phyloP scores from a whole-genome alignment of 257 asterid genomes.

The Ehretia macrophylla region DNA sequence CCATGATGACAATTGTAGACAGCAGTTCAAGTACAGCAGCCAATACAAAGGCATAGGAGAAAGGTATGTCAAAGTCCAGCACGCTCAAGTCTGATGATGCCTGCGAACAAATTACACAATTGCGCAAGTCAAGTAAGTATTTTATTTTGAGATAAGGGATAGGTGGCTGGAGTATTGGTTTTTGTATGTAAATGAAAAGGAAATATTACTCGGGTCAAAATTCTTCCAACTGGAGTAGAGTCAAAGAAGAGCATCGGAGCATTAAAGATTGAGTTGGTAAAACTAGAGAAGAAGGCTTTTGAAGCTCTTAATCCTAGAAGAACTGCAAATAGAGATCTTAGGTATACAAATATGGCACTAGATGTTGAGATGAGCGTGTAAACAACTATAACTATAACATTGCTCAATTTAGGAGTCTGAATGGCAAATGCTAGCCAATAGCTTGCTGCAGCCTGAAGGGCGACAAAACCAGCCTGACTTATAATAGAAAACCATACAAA shows the following conservation, averaged over 20 bases:
- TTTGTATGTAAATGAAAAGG: neutral
- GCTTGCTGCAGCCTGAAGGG: constrained; percentile 69
- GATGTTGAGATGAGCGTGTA: constrained; percentile 42
- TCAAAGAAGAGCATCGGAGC: constrained; percentile 87
- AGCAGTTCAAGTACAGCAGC: constrained; percentile 41
- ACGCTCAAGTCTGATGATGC: constrained; percentile 75
- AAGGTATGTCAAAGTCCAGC: constrained; percentile 64
- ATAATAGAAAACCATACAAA: constrained; percentile 9
- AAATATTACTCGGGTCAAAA: constrained; percentile 60
- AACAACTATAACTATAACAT: constrained; percentile 34
- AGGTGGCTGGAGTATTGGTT: neutral
- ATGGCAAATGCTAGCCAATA: constrained; percentile 67
- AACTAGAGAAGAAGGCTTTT: constrained; percentile 49
- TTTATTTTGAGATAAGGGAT: neutral
- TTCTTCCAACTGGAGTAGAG: constrained; percentile 81
- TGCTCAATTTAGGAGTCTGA: constrained; percentile 33
- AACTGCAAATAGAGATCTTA: constrained; percentile 48
- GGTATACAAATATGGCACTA: constrained; percentile 46
- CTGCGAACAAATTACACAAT: constrained; percentile 23
- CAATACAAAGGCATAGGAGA: constrained; percentile 33
- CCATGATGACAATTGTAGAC: constrained; percentile 51
- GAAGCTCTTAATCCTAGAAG: constrained; percentile 69
- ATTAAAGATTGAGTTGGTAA: constrained; percentile 49
- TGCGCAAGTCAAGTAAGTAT: neutral
- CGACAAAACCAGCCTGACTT: constrained; percentile 44